Percentiles rank a stretch among this genome's conserved stretches.
Conservation (phyloP, 2,329 filamentous ascomycete genomes). For the Colletotrichum gloeosporioides region DNA sequence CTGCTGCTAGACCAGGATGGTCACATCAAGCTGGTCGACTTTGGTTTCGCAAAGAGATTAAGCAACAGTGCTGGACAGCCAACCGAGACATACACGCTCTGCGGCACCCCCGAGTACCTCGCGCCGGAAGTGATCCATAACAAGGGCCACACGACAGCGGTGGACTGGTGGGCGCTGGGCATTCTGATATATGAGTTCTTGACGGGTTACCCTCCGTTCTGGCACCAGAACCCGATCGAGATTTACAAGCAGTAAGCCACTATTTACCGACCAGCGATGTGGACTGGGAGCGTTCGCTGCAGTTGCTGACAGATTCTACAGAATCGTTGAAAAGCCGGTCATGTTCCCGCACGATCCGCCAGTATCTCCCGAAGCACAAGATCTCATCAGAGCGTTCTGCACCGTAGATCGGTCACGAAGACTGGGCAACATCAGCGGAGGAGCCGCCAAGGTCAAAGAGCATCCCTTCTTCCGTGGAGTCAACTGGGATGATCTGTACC, state of each 20-base stretch:
- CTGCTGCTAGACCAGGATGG: conserved; percentile 78
- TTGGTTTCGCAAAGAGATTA: conserved; percentile 83
- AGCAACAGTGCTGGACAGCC: conserved; percentile 57
- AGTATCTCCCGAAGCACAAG: conserved; percentile 72
- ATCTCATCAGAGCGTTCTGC: conserved; percentile 78
- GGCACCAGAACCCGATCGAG: conserved; percentile 85
- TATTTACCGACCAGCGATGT: conserved; percentile 1
- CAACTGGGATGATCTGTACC: conserved; percentile 76
- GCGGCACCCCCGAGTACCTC: conserved; percentile 84
- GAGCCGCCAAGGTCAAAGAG: conserved; percentile 72
- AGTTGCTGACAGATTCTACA: conserved; percentile 34
- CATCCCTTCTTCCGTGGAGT: conserved; percentile 78
- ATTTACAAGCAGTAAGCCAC: conserved; percentile 77
- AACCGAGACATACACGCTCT: conserved; percentile 80
- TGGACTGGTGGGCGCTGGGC: conserved; percentile 89
- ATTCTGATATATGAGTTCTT: conserved; percentile 86
- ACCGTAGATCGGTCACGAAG: conserved; percentile 80
- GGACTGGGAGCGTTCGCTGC: neutral
- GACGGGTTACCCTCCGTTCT: conserved; percentile 85
- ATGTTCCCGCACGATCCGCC: conserved; percentile 71
- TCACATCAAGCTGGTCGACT: conserved; percentile 84
- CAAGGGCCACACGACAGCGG: conserved; percentile 76
- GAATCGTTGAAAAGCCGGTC: conserved; percentile 80
- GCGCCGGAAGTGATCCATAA: conserved; percentile 86
- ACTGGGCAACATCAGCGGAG: conserved; percentile 79